Base-by-base conservation (phyloP, 2,329 filamentous ascomycete species). In the Metarhizium sp. region DNA sequence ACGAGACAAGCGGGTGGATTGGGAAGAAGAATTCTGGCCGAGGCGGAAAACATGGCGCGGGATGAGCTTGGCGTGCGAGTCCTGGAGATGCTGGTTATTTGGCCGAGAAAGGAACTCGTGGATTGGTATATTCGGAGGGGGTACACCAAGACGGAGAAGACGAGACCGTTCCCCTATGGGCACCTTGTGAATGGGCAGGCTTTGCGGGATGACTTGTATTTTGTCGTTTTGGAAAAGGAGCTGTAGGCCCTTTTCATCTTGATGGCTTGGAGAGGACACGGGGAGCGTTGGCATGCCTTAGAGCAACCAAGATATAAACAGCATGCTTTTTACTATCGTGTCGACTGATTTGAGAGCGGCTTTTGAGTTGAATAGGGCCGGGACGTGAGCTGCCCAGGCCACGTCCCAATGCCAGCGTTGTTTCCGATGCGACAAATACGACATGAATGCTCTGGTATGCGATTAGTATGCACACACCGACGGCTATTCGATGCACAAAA, bases 61-160 rank as follows among this genome's bases (percentile, higher is more conserved):
- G 55, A 62, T 48, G 59, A 59, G 50, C 72, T 71, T 65, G 69
- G 68, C 0, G 66, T 66, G 0, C 34, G 45, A 1, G 62, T 58
- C 53, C 62, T 79, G 64, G 74, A 75, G 59, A 73, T 79, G 71
- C 61, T 57, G 7, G 76, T 77, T 42, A 72, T 79, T 36, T 73
- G 68, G 67, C 64, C 64, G 14, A 61, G 77, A 11, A 57, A 65
- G 0, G 75, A 78, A 62, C 62, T 79, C 48, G 72, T 78, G 49
- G 61, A 65, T 18, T 79, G 74, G 71, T 79, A 79, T 55, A 49
- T 67, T 7, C 63, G 75, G 5, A 61, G 73, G 25, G 77, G 77
- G 0, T 79, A 77, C 53, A 38, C 25, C 18, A 59, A 57, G 53
- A 75, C 72, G 4, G 72, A 70, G 6, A 67, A 71, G 63, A 72